These are phyloP conservation scores for Wickerhamomyces silvicola DNA, from an alignment of 805 yeast species.

Conservation along the genomic window DNA sequence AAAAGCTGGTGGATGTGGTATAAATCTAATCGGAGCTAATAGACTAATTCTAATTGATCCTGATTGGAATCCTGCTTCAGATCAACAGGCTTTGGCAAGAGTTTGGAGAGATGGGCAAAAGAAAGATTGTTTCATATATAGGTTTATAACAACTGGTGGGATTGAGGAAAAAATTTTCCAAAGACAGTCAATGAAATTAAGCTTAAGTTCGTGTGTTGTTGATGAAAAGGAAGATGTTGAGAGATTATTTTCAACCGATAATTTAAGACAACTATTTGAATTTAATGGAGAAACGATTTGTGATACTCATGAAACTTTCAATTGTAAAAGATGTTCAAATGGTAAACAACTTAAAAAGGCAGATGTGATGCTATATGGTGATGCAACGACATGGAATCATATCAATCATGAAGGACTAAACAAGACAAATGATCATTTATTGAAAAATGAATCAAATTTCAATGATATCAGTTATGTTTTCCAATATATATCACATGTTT, in stretches of 20 bases:
- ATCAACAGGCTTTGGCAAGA: conserved; percentile 95
- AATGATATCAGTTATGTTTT: conserved; percentile 79
- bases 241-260: conserved; percentile 79
- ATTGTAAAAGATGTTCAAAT: conserved; percentile 71
- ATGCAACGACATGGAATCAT: conserved; percentile 97
- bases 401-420: conserved; percentile 54
- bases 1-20: conserved; percentile 99
- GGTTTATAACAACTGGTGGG: conserved; percentile 91
- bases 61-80: conserved; percentile 99
- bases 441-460: conserved; percentile 65
- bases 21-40: conserved; percentile 94
- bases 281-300: conserved; percentile 62
- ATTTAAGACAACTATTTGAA: conserved; percentile 67
- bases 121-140: conserved; percentile 90
- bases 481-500: conserved; percentile 81
- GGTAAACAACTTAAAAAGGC: conserved; percentile 61
- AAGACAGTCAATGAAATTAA: conserved; percentile 90
- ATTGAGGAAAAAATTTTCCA: conserved; percentile 96
- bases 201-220: conserved; percentile 91
- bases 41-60: conserved; percentile 81
- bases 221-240: conserved; percentile 96
- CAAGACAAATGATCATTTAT: conserved; percentile 67
- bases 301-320: conserved; percentile 89
- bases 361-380: conserved; percentile 92
- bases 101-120: conserved; percentile 99